phyloP scores from a whole-genome alignment of 176 grass and related monocot species.

The Tuctoria greenei region DNA sequence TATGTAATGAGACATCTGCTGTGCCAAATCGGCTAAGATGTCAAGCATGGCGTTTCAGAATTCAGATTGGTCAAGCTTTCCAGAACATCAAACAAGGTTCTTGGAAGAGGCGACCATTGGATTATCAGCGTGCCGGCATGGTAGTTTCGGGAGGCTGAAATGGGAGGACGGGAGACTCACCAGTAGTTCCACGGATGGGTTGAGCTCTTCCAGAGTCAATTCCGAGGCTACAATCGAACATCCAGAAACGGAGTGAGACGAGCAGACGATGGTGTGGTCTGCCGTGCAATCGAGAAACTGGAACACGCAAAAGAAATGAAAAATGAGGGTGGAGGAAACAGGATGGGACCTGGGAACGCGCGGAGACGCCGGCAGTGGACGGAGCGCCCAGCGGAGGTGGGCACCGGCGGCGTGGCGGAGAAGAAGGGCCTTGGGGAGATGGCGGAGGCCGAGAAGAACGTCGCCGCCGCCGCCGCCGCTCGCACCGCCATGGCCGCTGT shows the following conservation, averaged over 20 bases:
- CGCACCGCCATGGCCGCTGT: slow-evolving; percentile 3
- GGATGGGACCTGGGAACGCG: slow-evolving; percentile 40
- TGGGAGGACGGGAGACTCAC: background rate
- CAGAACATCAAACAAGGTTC: background rate
- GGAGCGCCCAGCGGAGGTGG: background rate
- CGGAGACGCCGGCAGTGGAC: background rate
- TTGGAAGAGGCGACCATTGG: too few species aligned
- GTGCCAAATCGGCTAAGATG: background rate
- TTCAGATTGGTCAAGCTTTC: background rate
- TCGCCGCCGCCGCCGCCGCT: background rate
- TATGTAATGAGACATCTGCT: background rate
- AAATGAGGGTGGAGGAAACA: too few species aligned
- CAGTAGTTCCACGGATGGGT: slow-evolving; percentile 30
- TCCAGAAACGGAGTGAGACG: background rate
- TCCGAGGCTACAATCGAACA: background rate
- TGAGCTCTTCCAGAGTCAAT: slow-evolving; percentile 28
- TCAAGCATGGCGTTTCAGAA: background rate
- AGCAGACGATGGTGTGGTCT: background rate
- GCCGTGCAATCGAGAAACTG: background rate
- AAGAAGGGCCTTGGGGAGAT: slow-evolving; percentile 1
- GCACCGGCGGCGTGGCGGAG: background rate
- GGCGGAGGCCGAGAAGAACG: background rate
- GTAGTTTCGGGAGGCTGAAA: background rate
- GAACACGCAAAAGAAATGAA: too few species aligned
- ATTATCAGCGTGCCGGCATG: background rate